These are phyloP conservation scores for Capsella rubella DNA, from an alignment of 441 rosid genomes.

Conservation along the genomic window DNA sequence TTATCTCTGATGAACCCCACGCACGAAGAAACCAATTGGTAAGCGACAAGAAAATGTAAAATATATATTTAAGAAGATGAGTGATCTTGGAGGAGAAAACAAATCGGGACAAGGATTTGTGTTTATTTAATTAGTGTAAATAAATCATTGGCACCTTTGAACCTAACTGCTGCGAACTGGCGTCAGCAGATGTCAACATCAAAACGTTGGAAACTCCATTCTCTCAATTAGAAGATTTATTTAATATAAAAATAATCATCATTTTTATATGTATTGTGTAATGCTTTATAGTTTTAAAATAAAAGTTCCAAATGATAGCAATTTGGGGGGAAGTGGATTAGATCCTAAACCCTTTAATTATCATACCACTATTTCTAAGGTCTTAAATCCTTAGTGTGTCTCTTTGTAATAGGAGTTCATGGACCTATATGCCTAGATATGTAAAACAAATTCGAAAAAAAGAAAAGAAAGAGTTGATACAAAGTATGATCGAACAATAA, in stretches of 20 bases:
- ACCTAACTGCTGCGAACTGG: constrained; percentile 46
- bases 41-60: constrained; percentile 39
- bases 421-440: neutral
- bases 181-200: constrained; percentile 49
- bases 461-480: neutral
- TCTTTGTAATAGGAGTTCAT: neutral
- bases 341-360: constrained; percentile 26
- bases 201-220: constrained; percentile 41
- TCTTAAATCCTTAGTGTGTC: neutral
- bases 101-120: constrained; percentile 36
- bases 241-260: neutral
- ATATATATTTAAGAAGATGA: constrained; percentile 10
- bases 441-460: neutral
- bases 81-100: constrained; percentile 33
- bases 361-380: neutral
- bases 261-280: constrained; percentile 1
- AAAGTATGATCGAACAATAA: constrained; percentile 9
- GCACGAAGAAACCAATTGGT: constrained; percentile 36
- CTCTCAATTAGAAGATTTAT: constrained; percentile 14
- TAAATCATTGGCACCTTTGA: constrained; percentile 46
- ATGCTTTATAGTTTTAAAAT: neutral
- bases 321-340: constrained; percentile 24
- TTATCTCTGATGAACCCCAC: constrained; percentile 29
- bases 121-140: constrained; percentile 24
- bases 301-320: neutral